Percentiles rank a stretch among this genome's conserved stretches.
Evolutionary conservation across 257 asterid genomes (phyloP).

Genomic region (Solanum bukasovii): DNA sequence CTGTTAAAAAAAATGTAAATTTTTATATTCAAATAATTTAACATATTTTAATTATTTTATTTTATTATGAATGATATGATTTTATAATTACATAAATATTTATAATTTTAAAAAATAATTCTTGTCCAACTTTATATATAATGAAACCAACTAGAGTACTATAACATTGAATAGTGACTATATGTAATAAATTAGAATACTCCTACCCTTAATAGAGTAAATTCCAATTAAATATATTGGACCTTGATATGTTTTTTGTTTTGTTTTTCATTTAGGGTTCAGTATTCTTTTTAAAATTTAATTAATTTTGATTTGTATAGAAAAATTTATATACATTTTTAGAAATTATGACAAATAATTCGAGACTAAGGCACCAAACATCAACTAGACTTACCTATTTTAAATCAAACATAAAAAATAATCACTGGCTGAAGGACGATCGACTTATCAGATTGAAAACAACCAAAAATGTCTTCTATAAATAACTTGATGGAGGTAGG

Average conservation of each 20-base stretch:
- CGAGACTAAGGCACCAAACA: background rate
- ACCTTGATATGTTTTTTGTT: background rate
- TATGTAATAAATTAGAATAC: background rate
- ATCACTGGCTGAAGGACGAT: too few species aligned
- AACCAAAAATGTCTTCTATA: background rate
- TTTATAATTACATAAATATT: too few species aligned
- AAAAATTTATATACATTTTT: background rate
- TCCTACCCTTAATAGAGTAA: background rate
- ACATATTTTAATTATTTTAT: too few species aligned
- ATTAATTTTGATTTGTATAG: too few species aligned
- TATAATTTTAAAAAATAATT: too few species aligned
- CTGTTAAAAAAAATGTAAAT: too few species aligned
- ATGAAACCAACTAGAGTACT: background rate
- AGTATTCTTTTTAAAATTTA: too few species aligned
- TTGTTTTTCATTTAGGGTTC: background rate
- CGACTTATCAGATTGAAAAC: background rate
- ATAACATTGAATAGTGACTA: background rate
- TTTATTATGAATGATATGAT: too few species aligned
- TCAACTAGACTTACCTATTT: background rate
- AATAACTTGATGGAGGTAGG: background rate
- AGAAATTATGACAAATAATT: background rate
- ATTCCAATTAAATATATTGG: background rate
- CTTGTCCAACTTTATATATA: background rate
- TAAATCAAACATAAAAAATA: background rate
- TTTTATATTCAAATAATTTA: background rate